Evolutionary conservation across 176 grass and related monocot species (phyloP).

Genomic region (Bonia amplexicaulis): DNA sequence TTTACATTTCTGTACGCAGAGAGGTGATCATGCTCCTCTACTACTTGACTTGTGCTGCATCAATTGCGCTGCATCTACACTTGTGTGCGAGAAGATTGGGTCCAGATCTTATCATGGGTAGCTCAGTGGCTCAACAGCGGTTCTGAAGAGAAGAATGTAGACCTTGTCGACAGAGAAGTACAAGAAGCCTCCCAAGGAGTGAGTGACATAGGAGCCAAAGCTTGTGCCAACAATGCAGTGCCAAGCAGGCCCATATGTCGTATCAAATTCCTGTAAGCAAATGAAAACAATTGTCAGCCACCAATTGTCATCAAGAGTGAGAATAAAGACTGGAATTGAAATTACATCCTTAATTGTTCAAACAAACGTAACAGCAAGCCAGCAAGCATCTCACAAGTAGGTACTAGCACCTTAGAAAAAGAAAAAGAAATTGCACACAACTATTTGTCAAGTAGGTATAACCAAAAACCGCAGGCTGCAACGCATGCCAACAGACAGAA

Average conservation of each 20-base stretch:
- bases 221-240: slow-evolving; percentile 79
- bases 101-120: slow-evolving; percentile 3
- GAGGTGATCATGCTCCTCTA: slow-evolving; percentile 2
- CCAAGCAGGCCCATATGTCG: slow-evolving; percentile 67
- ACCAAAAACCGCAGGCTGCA: not conserved
- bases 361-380: not conserved
- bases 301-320: not conserved
- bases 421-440: not conserved
- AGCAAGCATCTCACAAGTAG: not conserved
- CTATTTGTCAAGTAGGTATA: not conserved
- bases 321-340: not conserved
- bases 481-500: not conserved
- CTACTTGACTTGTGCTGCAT: not conserved
- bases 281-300: not conserved
- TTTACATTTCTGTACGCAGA: not conserved
- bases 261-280: slow-evolving; percentile 53
- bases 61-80: slow-evolving; percentile 16
- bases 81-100: not conserved
- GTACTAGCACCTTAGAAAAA: not conserved
- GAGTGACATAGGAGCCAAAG: slow-evolving; percentile 70
- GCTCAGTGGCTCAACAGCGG: slow-evolving; percentile 41
- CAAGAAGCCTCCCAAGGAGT: slow-evolving; percentile 63
- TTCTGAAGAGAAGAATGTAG: slow-evolving; percentile 65
- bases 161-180: slow-evolving; percentile 64
- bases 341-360: not conserved